These are phyloP conservation scores for Eucalyptus pauciflora DNA, from an alignment of 345 rosid genomes.

Conservation along the genomic window DNA sequence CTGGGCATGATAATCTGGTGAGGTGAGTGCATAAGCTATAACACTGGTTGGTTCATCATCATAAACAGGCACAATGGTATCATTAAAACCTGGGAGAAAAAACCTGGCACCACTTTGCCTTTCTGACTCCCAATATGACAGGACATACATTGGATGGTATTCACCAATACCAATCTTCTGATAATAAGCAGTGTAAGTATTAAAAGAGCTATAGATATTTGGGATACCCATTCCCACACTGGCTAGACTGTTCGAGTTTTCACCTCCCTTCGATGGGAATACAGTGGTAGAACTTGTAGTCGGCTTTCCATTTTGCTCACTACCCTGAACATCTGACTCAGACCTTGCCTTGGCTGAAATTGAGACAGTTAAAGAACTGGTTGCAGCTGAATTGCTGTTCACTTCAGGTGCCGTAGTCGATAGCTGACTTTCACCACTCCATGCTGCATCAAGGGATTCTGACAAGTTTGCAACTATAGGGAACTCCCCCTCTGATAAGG, in stretches of 20 bases:
- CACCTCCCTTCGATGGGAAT: conserved; percentile 4
- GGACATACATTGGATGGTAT: conserved; percentile 49
- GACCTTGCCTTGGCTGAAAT: neutral
- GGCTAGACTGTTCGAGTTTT: conserved; percentile 4
- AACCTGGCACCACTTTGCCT: conserved; percentile 63
- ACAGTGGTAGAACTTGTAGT: conserved; percentile 2
- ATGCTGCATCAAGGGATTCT: conserved; percentile 70
- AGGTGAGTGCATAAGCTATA: conserved; percentile 71
- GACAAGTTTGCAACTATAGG: conserved; percentile 32
- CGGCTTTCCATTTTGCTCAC: conserved; percentile 16
- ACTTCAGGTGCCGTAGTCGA: neutral
- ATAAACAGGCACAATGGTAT: conserved; percentile 65
- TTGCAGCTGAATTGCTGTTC: conserved; percentile 1
- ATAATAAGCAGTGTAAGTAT: conserved; percentile 17
- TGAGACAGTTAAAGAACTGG: neutral
- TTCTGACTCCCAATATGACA: conserved; percentile 61
- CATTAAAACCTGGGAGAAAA: conserved; percentile 64
- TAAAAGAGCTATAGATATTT: conserved; percentile 31
- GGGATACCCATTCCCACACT: neutral
- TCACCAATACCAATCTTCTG: conserved; percentile 46
- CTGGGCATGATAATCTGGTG: conserved; percentile 56
- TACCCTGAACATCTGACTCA: neutral
- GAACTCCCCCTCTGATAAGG: conserved; percentile 39
- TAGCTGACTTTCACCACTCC: conserved; percentile 51
- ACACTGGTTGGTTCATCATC: conserved; percentile 95